Evolutionary conservation across 306 rosid genomes (phyloP), one percentile per base, ranked within the genome.

Genomic region (Acacia confusa): DNA sequence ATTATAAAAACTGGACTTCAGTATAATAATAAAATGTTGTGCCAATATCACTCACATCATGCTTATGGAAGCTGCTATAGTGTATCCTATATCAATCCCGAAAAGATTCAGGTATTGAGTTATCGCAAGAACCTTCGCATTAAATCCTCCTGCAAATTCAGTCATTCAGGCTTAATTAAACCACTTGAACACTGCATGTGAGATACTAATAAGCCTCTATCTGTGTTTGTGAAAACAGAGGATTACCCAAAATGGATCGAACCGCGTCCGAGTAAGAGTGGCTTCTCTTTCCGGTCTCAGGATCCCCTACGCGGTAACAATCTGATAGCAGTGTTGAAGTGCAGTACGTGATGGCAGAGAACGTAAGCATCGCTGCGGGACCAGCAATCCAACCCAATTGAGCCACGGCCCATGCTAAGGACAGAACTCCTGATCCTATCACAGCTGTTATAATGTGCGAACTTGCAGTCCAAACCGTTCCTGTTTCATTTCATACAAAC

Each of bases 341-440:
- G 36, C 72, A 88, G 75, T 69, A 41, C 40, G 86, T 74, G 8
- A 88, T 79, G 36, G 83, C 3, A 43, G 92, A 68, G 82, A 90
- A 90, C 20, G 85, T n/a, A 20, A 88, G 7, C 90, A 90, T 90
- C 0, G 85, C 90, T 20, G 87, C 57, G 4, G 94, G 94, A 22
- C 94, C 94, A 6, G 94, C 94, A 25, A 90, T 41, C 94, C 94
- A 90, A 16, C 94, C 94, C 16, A 90, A 55, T 60, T 90, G 94
- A 20, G 89, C 94, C 25, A 90, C 78, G 13, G 94, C 94, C 92
- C 94, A 90, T 1, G 90, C 94, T 19, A 90, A 82, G 10, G 94
- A 90, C 10, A 90, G 78, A 67, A 90, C 94, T 14, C 94, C 94
- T 0, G 92, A 88, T 34, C 94, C 94, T 61, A 90, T 88, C 82